Conservation (phyloP, 352 stramenopile genomes). For the Pythium myriotylum region DNA sequence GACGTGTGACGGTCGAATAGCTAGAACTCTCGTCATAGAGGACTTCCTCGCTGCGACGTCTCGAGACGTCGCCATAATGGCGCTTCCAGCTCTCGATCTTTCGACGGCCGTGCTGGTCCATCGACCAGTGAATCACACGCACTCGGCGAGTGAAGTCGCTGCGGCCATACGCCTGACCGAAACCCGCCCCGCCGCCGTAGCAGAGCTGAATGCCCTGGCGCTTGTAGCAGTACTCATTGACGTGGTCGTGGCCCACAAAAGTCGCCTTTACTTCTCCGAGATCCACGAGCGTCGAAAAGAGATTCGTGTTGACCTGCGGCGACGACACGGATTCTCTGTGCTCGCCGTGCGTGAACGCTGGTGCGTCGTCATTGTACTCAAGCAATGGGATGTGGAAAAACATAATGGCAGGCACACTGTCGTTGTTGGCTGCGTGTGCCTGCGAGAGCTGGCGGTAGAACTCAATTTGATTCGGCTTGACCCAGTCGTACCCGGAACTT, state of each 20-base stretch:
- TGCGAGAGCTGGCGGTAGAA: constrained; percentile 20
- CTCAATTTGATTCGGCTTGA: constrained; percentile 23
- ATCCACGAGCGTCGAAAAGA: constrained; percentile 28
- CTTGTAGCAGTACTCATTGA: constrained; percentile 34
- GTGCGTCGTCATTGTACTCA: constrained; percentile 13
- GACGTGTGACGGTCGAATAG: background rate
- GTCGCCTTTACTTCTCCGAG: constrained; percentile 34
- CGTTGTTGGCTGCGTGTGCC: constrained; percentile 9
- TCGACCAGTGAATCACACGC: constrained; percentile 23
- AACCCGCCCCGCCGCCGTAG: constrained; percentile 33
- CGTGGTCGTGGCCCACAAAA: constrained; percentile 29
- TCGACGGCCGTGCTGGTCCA: constrained; percentile 12
- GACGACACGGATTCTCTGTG: constrained; percentile 1
- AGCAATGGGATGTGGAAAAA: constrained; percentile 35
- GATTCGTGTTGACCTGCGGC: constrained; percentile 11
- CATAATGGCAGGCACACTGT: constrained; percentile 28
- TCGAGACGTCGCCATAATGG: constrained; percentile 8
- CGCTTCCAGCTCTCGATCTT: constrained; percentile 23
- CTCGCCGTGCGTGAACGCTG: background rate
- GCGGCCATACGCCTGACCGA: constrained; percentile 22
- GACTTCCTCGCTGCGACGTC: background rate
- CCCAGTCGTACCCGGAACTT: constrained; percentile 19
- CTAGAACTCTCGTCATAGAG: background rate
- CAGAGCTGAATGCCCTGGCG: constrained; percentile 26
- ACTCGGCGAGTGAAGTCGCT: constrained; percentile 7